These are phyloP conservation scores for Trichosporon inkin DNA, from an alignment of 1,284 basidiomycete species.

Conservation along the genomic window DNA sequence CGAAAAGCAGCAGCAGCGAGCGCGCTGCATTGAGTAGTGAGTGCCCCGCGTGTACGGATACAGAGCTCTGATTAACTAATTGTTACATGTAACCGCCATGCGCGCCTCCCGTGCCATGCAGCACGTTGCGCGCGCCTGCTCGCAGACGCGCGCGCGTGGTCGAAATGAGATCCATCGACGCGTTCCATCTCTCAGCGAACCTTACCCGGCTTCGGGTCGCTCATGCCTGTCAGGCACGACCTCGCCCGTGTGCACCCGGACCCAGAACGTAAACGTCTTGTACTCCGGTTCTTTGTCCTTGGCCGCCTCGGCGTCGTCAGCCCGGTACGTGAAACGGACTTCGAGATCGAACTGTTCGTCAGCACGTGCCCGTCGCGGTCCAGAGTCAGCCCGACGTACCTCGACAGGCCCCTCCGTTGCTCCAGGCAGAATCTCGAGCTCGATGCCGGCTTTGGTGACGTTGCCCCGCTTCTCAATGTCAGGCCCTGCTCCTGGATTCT, in stretches of 20 bases:
- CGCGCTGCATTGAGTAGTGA: not conserved
- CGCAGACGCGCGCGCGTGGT: not conserved
- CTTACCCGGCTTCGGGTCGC: not conserved
- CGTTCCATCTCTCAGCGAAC: not conserved
- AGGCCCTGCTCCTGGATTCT: constrained; percentile 37
- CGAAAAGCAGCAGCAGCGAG: not conserved
- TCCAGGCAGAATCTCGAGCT: constrained; percentile 30
- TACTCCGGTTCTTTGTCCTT: constrained; percentile 37
- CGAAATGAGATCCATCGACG: too few relatives aligned
- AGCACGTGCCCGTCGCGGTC: not conserved
- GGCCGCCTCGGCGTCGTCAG: constrained; percentile 60
- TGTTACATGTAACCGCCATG: not conserved
- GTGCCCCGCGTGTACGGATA: not conserved
- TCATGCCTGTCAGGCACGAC: constrained; percentile 19
- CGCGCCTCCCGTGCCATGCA: not conserved
- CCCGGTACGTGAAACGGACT: constrained; percentile 84
- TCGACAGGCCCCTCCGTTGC: constrained; percentile 19
- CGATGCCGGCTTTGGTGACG: constrained; percentile 66
- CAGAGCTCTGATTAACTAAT: too few relatives aligned
- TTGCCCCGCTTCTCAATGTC: constrained; percentile 62
- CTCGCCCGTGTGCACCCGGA: constrained; percentile 37
- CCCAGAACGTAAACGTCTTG: constrained; percentile 49
- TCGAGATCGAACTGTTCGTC: constrained; percentile 75
- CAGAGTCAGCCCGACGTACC: constrained; percentile 21
- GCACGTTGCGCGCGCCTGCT: too few relatives aligned